Evolutionary conservation across 2,329 filamentous ascomycete genomes (phyloP), one percentile per base, ranked within the genome.

Genomic region (Xylaria sp.): DNA sequence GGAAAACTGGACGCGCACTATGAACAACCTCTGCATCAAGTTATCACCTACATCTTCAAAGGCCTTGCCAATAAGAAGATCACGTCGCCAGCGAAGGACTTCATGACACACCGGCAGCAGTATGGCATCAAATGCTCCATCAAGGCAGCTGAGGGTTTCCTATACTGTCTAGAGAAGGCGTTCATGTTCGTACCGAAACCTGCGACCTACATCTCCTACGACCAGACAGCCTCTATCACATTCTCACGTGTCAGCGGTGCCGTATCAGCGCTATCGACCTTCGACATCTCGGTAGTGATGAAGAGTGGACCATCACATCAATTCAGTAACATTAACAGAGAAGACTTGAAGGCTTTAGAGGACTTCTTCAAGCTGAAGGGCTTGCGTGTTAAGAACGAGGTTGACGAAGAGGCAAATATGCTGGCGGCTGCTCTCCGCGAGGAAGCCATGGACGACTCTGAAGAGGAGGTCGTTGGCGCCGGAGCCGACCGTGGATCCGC

Each of bases 141-240:
- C 88, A 99, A 99, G 83, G 97, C 97, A 62, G 97, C 97, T 80
- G 96, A 99, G 83, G 96, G 97, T 68, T 94, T 97, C 78, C 85
- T 99, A 59, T 99, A 97, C 87, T 97, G 94, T 79, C 84, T 99
- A 73, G 96, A 99, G 81, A 97, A 97, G 83, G 95, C 94, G 8
- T 97, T 99, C 81, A 97, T 99, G 89, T 99, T 99, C 80, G 96
- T 99, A 18, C 96, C 96, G 36, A 99, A 99, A 83, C 96, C 96
- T 1, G 94, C 96, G 18, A 97, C 95, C 1, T 99, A 98, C 82
- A 95, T 99, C 68, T 92, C 93, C 68, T 97, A 97, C 82, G 96
- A 99, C 76, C 93, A 97, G 77, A 92, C 97, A 41, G 88, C 93
- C 60, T 93, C 92, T 59, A 91, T 99, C 72, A 97, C 94, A 41